These are phyloP conservation scores for Scutellaria barbata DNA, from an alignment of 257 asterid species.

Conservation along the genomic window DNA sequence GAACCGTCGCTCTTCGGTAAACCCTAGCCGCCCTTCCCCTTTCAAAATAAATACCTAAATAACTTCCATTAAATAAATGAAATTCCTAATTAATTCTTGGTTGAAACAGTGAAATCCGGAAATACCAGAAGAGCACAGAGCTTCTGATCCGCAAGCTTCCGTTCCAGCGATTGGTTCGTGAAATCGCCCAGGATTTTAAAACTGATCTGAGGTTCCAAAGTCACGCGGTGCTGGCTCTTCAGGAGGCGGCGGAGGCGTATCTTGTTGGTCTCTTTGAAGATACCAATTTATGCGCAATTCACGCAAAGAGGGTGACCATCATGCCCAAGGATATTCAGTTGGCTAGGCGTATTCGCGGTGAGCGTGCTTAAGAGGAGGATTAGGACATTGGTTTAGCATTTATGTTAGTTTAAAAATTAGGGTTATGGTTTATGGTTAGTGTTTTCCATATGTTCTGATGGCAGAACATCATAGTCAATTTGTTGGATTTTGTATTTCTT, in stretches of 20 bases:
- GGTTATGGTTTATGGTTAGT: background rate
- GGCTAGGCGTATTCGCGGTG: slow-evolving; percentile 82
- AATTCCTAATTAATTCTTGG: background rate
- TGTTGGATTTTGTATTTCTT: background rate
- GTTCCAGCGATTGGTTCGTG: slow-evolving; percentile 60
- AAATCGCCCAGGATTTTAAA: slow-evolving; percentile 44
- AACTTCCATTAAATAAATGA: too few relatives aligned
- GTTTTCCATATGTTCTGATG: background rate
- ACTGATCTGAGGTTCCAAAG: slow-evolving; percentile 44
- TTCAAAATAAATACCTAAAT: background rate
- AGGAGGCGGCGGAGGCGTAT: slow-evolving; percentile 80
- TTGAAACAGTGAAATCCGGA: slow-evolving; percentile 66
- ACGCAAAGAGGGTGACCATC: slow-evolving; percentile 77
- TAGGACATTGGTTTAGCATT: background rate
- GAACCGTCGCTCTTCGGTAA: slow-evolving; percentile 82
- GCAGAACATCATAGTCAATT: background rate
- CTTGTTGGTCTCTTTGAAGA: slow-evolving; percentile 79
- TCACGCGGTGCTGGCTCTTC: slow-evolving; percentile 57
- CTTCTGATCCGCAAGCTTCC: slow-evolving; percentile 77
- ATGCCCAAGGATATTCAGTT: slow-evolving; percentile 85
- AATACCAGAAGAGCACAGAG: slow-evolving; percentile 81
- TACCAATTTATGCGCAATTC: slow-evolving; percentile 76
- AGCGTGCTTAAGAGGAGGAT: slow-evolving; percentile 53
- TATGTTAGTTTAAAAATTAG: background rate
- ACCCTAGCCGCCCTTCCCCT: background rate